phyloP scores from a whole-genome alignment of 2,329 filamentous ascomycete genomes.

The Berkeleyomyces rouxiae region DNA sequence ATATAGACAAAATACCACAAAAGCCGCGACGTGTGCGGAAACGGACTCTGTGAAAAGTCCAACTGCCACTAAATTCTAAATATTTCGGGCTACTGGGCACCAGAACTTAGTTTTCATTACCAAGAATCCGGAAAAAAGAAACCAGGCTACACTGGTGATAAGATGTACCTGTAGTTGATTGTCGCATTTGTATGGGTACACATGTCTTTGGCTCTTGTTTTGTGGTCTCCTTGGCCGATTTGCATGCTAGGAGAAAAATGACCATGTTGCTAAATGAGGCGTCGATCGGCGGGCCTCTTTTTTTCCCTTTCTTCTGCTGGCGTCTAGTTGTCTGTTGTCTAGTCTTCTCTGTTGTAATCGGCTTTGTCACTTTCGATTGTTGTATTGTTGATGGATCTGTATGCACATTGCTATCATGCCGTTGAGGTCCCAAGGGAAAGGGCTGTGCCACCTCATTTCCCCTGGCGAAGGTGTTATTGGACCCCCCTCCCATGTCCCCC shows the following conservation, averaged over 20 bases:
- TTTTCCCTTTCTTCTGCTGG: neutral
- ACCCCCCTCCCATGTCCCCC: neutral
- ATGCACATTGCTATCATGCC: neutral
- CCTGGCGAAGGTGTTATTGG: neutral
- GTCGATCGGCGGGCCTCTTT: neutral
- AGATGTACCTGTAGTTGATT: neutral
- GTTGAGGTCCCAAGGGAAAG: neutral
- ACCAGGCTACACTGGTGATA: no score
- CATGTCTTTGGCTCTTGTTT: neutral
- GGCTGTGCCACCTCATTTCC: slow-evolving; percentile 1
- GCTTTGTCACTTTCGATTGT: neutral
- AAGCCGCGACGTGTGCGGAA: neutral
- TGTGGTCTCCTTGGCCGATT: neutral
- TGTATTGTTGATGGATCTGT: neutral
- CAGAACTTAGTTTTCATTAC: no score
- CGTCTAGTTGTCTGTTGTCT: neutral
- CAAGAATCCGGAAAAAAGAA: no score
- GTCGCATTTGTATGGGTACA: neutral
- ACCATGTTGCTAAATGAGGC: neutral
- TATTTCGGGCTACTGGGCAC: neutral
- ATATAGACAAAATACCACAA: neutral
- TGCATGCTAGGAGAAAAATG: neutral
- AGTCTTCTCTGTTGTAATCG: neutral
- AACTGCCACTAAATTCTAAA: neutral
- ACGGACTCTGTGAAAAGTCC: neutral